Percentiles rank a stretch among this genome's conserved stretches.
phyloP scores from a whole-genome alignment of 352 stramenopile genomes.

The Globisporangium mamillatum region DNA sequence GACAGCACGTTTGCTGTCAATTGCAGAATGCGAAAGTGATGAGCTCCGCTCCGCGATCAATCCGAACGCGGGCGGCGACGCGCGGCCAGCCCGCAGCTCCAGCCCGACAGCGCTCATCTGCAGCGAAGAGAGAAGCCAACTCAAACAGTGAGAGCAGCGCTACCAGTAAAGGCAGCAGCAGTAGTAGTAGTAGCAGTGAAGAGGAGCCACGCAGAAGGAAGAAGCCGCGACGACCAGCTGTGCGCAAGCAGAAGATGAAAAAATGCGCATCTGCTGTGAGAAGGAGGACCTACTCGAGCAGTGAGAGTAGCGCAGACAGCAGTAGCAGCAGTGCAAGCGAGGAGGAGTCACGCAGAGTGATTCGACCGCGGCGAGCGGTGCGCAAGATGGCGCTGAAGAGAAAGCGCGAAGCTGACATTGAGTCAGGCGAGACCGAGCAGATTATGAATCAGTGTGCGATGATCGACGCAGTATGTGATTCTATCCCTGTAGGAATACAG shows the following conservation, averaged over 20 bases:
- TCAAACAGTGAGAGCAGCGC: background rate
- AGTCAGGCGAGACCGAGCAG: background rate
- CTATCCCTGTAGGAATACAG: background rate
- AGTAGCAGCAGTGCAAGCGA: background rate
- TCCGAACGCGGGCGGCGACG: background rate
- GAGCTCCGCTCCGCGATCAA: background rate
- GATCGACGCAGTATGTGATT: conserved; percentile 7
- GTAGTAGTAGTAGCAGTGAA: background rate
- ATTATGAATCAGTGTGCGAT: conserved; percentile 3
- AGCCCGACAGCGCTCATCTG: background rate
- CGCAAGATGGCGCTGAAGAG: background rate
- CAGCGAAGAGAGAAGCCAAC: background rate
- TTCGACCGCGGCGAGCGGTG: background rate
- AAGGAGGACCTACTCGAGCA: background rate
- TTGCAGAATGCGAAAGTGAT: background rate
- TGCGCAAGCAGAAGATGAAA: background rate
- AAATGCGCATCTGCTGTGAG: background rate
- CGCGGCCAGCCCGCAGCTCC: background rate
- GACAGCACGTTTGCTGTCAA: background rate
- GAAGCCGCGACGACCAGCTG: background rate
- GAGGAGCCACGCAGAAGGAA: background rate
- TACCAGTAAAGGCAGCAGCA: background rate
- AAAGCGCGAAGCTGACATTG: background rate
- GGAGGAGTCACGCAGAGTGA: background rate
- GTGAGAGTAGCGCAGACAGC: background rate